Percentiles rank a stretch among this genome's conserved stretches.
These are phyloP conservation scores for Neospora caninum DNA, from an alignment of 169 alveolate species.

Conservation along the genomic window DNA sequence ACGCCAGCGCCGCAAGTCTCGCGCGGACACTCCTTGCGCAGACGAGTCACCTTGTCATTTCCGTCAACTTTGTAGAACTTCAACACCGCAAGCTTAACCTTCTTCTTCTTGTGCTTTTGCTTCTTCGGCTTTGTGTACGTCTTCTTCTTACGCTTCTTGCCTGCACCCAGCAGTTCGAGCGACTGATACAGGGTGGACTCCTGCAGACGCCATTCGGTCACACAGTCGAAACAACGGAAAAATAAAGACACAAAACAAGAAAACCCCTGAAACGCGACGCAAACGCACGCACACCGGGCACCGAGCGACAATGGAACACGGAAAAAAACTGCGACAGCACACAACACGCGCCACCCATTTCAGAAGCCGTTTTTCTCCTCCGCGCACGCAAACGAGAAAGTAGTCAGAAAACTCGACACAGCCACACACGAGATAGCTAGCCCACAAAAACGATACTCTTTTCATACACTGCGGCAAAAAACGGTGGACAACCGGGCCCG, in stretches of 20 bases:
- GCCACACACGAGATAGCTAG: not conserved
- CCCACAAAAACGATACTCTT: not conserved
- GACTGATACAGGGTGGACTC: conserved; percentile 74
- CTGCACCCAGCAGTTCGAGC: conserved; percentile 86
- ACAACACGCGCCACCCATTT: too few species aligned
- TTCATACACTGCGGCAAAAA: not conserved
- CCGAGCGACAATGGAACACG: too few species aligned
- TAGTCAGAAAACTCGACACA: too few species aligned
- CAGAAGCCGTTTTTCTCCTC: too few species aligned
- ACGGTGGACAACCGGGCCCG: not conserved
- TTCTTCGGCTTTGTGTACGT: conserved; percentile 93
- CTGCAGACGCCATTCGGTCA: conserved; percentile 11
- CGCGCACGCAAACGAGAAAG: too few species aligned
- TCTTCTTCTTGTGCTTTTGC: conserved; percentile 97
- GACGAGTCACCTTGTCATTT: conserved; percentile 93
- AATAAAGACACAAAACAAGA: not conserved
- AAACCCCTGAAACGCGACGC: not conserved
- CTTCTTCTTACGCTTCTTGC: conserved; percentile 94
- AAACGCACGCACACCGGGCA: too few species aligned
- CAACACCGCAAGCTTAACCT: conserved; percentile 95
- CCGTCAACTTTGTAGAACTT: conserved; percentile 96
- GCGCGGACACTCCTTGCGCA: conserved; percentile 95
- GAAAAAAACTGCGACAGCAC: too few species aligned
- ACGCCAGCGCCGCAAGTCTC: conserved; percentile 96
- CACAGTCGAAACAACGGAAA: not conserved